A percentile compares a stretch with the other conserved stretches of the same genome.
These are phyloP conservation scores for Allomyces javanicus DNA, from an alignment of 192 early-diverging fungal species.

Conservation along the genomic window DNA sequence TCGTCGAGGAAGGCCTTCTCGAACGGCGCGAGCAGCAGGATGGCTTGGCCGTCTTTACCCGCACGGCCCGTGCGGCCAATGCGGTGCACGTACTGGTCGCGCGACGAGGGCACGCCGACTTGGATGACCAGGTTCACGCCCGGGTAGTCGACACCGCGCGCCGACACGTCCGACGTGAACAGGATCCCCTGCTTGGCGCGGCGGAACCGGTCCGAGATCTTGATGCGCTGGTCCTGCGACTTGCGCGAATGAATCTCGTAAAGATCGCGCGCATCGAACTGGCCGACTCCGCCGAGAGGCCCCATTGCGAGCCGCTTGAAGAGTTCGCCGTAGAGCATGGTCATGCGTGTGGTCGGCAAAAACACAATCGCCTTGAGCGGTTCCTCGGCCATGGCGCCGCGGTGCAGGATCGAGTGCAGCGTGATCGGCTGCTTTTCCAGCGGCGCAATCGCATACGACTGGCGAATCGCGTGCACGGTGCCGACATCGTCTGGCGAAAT, in stretches of 20 bases:
- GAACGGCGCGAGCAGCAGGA: slow-evolving; percentile 56
- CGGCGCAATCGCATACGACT: slow-evolving; percentile 49
- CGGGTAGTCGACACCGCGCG: slow-evolving; percentile 93
- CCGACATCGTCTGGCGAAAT: slow-evolving; percentile 67
- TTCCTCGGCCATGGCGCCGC: slow-evolving; percentile 30
- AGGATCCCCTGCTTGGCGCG: slow-evolving; percentile 36
- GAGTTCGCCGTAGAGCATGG: slow-evolving; percentile 36
- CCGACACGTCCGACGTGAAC: slow-evolving; percentile 88
- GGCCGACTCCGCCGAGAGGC: background rate
- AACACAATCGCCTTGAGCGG: slow-evolving; percentile 80
- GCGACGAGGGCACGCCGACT: slow-evolving; percentile 57
- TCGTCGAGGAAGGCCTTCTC: slow-evolving; percentile 54
- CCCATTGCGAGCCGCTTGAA: slow-evolving; percentile 27
- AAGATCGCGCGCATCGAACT: slow-evolving; percentile 5
- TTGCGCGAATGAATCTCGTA: slow-evolving; percentile 62
- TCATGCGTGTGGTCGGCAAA: slow-evolving; percentile 56
- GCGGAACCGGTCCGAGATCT: slow-evolving; percentile 58
- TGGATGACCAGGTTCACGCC: slow-evolving; percentile 79
- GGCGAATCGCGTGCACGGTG: slow-evolving; percentile 59
- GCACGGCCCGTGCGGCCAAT: slow-evolving; percentile 93
- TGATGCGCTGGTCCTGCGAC: slow-evolving; percentile 45
- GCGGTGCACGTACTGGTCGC: slow-evolving; percentile 88
- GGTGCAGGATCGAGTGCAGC: slow-evolving; percentile 41
- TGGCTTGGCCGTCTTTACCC: slow-evolving; percentile 68
- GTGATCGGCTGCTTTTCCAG: slow-evolving; percentile 36